Evolutionary conservation across 106 monocot species (phyloP).

Genomic region (Ottelia alismoides): DNA sequence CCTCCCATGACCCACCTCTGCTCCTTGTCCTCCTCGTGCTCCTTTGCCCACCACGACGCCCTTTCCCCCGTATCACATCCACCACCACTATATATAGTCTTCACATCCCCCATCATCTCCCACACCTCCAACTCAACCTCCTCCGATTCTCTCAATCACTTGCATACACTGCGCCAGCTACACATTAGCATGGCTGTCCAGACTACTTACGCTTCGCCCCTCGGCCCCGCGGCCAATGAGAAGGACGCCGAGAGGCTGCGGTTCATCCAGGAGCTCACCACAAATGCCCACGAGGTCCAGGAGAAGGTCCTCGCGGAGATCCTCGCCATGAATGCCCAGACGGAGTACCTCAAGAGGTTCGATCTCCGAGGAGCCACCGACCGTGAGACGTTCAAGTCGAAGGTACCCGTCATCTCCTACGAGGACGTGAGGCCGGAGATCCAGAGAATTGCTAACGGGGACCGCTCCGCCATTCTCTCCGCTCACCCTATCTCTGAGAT

Average conservation of each 20-base stretch:
- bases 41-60: no score
- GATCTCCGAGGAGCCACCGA: slow-evolving; percentile 17
- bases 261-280: slow-evolving; percentile 19
- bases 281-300: slow-evolving; percentile 9
- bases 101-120: no score
- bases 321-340: slow-evolving; percentile 10
- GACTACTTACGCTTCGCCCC: slow-evolving; percentile 6
- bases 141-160: no score
- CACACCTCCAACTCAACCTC: no score
- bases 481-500: slow-evolving; percentile 20
- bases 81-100: no score
- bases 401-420: slow-evolving; percentile 19
- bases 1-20: no score
- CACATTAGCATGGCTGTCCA: no score
- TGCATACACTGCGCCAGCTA: no score
- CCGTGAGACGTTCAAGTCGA: slow-evolving; percentile 18
- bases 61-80: neutral
- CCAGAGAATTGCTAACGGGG: slow-evolving; percentile 24
- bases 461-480: slow-evolving; percentile 19
- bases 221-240: slow-evolving; percentile 14
- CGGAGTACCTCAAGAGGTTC: slow-evolving; percentile 18
- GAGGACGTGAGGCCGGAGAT: slow-evolving; percentile 18
- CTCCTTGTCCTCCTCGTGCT: no score
- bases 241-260: slow-evolving; percentile 16
- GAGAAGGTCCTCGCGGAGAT: slow-evolving; percentile 24